Evolutionary conservation across 2,329 filamentous ascomycete genomes (phyloP).

Genomic region (Acrodontium crateriforme): DNA sequence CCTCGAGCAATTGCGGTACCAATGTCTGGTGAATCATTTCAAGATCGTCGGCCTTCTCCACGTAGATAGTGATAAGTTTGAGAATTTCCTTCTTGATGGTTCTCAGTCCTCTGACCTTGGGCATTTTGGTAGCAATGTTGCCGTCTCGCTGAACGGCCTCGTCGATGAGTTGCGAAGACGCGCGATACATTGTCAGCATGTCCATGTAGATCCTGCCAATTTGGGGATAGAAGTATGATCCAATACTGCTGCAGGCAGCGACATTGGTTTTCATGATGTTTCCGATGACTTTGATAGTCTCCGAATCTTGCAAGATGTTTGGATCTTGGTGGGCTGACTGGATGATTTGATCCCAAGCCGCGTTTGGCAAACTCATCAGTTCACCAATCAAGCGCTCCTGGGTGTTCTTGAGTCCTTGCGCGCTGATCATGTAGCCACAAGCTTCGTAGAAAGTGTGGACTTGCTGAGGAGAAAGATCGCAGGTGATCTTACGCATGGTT

Average conservation of each 20-base stretch:
- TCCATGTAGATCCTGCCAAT: slow-evolving; percentile 96
- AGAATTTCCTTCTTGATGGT: slow-evolving; percentile 99
- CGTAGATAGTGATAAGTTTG: slow-evolving; percentile 95
- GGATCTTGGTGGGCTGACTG: slow-evolving; percentile 73
- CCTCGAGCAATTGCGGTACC: slow-evolving; percentile 89
- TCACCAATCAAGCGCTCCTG: slow-evolving; percentile 87
- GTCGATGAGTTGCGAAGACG: slow-evolving; percentile 91
- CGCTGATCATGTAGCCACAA: slow-evolving; percentile 97
- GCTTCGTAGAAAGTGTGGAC: slow-evolving; percentile 99
- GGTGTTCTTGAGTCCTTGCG: slow-evolving; percentile 85
- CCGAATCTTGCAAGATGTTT: slow-evolving; percentile 72
- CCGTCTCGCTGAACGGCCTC: slow-evolving; percentile 79
- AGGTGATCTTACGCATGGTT: slow-evolving; percentile 90
- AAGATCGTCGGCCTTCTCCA: slow-evolving; percentile 93
- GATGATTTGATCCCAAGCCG: slow-evolving; percentile 93
- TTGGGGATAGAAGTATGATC: slow-evolving; percentile 94
- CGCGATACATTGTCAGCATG: slow-evolving; percentile 98
- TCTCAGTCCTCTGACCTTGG: slow-evolving; percentile 82
- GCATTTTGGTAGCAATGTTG: slow-evolving; percentile 91
- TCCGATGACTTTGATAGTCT: slow-evolving; percentile 96
- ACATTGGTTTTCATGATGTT: slow-evolving; percentile 99
- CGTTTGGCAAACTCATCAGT: slow-evolving; percentile 84
- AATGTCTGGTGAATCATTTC: slow-evolving; percentile 88
- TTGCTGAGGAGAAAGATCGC: slow-evolving; percentile 87
- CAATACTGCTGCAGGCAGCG: slow-evolving; percentile 92